A percentile compares a stretch with the other conserved stretches of the same genome.
These are phyloP conservation scores for Xylaria curta DNA, from an alignment of 495 filamentous ascomycete genomes.

Conservation along the genomic window DNA sequence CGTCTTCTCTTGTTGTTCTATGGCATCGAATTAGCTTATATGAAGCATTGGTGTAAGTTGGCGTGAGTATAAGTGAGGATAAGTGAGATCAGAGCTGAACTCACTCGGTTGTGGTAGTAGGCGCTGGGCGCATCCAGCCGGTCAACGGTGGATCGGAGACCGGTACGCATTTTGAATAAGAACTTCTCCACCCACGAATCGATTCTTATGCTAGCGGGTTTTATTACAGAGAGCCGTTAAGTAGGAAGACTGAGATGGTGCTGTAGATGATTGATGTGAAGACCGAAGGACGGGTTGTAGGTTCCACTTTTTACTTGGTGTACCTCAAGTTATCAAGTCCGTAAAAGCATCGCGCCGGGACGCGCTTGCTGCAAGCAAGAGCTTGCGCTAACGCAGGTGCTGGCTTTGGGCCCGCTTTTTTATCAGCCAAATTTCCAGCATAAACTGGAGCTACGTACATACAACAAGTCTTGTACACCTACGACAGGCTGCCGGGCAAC, in stretches of 20 bases:
- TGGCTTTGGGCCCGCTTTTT: background rate
- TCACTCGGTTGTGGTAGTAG: slow-evolving; percentile 81
- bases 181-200: background rate
- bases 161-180: slow-evolving; percentile 28
- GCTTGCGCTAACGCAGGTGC: slow-evolving; percentile 12
- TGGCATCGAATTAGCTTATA: background rate
- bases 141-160: slow-evolving; percentile 71
- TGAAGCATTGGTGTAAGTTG: background rate
- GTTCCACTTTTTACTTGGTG: slow-evolving; percentile 23
- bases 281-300: background rate
- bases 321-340: background rate
- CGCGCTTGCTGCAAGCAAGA: slow-evolving; percentile 18
- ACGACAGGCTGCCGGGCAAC: background rate
- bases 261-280: background rate
- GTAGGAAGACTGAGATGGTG: slow-evolving; percentile 7
- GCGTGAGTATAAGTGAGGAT: slow-evolving; percentile 22
- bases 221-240: background rate
- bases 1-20: slow-evolving; percentile 72
- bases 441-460: background rate
- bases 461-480: background rate
- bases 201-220: background rate
- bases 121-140: slow-evolving; percentile 87
- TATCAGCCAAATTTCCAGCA: slow-evolving; percentile 13
- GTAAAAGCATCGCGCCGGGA: slow-evolving; percentile 1
- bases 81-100: slow-evolving; percentile 22